Percentiles rank a stretch among this genome's conserved stretches.
phyloP scores from a whole-genome alignment of 2,329 filamentous ascomycete genomes.

The Hypomyces rosellus region DNA sequence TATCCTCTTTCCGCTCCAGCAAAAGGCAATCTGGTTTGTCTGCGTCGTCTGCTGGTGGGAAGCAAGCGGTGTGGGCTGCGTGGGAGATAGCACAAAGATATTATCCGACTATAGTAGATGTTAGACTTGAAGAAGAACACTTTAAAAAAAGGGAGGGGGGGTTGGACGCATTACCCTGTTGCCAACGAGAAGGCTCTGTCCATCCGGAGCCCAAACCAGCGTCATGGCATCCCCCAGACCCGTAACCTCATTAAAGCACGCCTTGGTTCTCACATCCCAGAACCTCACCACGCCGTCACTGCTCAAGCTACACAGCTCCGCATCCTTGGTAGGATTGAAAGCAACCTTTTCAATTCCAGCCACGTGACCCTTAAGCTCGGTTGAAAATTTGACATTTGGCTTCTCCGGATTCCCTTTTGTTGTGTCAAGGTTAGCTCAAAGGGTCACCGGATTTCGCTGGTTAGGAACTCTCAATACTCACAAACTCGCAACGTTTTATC shows the following conservation, averaged over 20 bases:
- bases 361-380: constrained; percentile 63
- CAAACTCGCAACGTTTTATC: constrained; percentile 70
- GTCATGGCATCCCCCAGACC: constrained; percentile 62
- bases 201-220: constrained; percentile 68
- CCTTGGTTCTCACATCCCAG: constrained; percentile 73
- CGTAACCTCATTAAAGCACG: constrained; percentile 62
- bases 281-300: constrained; percentile 69
- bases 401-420: constrained; percentile 70
- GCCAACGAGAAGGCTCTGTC: constrained; percentile 62
- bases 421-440: neutral
- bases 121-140: neutral
- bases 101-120: constrained; percentile 47
- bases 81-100: constrained; percentile 57
- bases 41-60: constrained; percentile 56
- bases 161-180: constrained; percentile 51
- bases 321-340: constrained; percentile 71
- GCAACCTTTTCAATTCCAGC: constrained; percentile 66
- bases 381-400: constrained; percentile 65
- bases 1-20: constrained; percentile 64
- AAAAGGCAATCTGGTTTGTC: constrained; percentile 69
- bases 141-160: constrained; percentile 1
- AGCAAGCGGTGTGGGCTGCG: constrained; percentile 47
- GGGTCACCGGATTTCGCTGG: too few relatives aligned
- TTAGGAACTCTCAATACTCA: constrained; percentile 31
- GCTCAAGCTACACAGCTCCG: constrained; percentile 69